A percentile compares a stretch with the other conserved stretches of the same genome.
Conservation (phyloP, 2,329 filamentous ascomycete genomes). For the Microsporum canis region DNA sequence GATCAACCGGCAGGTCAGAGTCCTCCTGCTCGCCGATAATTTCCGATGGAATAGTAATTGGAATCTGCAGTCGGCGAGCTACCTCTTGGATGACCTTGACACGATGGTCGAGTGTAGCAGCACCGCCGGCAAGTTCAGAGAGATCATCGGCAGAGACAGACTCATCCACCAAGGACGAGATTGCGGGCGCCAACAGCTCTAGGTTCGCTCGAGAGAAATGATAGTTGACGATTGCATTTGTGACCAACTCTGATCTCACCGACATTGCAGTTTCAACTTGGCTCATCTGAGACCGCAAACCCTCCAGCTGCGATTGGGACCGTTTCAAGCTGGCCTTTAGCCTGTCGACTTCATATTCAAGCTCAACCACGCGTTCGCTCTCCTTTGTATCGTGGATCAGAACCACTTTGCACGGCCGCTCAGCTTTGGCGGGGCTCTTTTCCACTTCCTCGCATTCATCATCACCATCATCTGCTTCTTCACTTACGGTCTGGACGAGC, state of each 20-base stretch:
- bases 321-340: conserved; percentile 9
- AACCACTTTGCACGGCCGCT: conserved; percentile 7
- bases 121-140: conserved; percentile 9
- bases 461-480: background rate
- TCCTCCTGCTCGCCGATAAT: conserved; percentile 6
- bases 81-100: conserved; percentile 10
- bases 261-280: conserved; percentile 11
- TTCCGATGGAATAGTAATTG: conserved; percentile 3
- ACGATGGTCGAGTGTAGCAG: conserved; percentile 11
- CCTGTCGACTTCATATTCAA: conserved; percentile 9
- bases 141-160: conserved; percentile 10
- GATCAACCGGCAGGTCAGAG: background rate
- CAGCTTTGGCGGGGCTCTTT: conserved; percentile 1
- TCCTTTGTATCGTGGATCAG: conserved; percentile 8
- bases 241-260: conserved; percentile 10
- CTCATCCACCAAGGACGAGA: conserved; percentile 10
- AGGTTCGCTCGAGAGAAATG: conserved; percentile 10
- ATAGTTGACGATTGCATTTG: conserved; percentile 12
- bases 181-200: conserved; percentile 8
- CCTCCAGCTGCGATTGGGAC: conserved; percentile 9
- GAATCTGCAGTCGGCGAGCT: conserved; percentile 9
- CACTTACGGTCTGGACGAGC: background rate
- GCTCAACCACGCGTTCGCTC: conserved; percentile 10
- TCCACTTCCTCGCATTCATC: background rate
- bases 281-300: conserved; percentile 9